Conservation (phyloP, 2,329 filamentous ascomycete species). For the Capronia coronata region DNA sequence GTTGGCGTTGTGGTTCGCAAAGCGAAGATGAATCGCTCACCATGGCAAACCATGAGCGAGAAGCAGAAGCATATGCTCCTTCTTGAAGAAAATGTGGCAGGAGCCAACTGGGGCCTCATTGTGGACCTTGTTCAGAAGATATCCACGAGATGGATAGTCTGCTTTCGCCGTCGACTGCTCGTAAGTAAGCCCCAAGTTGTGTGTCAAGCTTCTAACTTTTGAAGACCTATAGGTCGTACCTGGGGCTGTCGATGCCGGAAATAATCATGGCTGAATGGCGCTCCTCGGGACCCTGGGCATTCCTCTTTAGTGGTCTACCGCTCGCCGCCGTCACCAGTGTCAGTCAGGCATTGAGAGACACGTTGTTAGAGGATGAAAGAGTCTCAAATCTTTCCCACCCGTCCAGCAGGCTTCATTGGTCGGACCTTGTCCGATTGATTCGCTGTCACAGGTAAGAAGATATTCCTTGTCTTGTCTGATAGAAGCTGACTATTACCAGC, state of each 20-base stretch:
- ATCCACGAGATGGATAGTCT: constrained; percentile 12
- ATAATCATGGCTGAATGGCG: constrained; percentile 36
- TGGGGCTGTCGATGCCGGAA: constrained; percentile 32
- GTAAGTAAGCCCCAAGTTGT: constrained; percentile 32
- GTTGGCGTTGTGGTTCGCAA: constrained; percentile 44
- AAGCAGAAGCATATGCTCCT: constrained; percentile 37
- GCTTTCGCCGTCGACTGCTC: constrained; percentile 15
- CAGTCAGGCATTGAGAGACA: constrained; percentile 13
- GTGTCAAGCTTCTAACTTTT: not conserved
- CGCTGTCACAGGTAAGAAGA: constrained; percentile 12
- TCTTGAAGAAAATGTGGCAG: constrained; percentile 21
- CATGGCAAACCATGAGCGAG: constrained; percentile 26
- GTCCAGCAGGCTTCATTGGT: constrained; percentile 27
- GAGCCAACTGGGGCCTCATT: constrained; percentile 7
- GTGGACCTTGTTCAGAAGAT: constrained; percentile 9
- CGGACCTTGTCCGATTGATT: constrained; percentile 31
- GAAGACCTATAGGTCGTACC: constrained; percentile 20
- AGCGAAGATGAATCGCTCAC: constrained; percentile 32
- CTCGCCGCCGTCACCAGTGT: constrained; percentile 6
- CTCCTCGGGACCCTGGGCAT: constrained; percentile 32
- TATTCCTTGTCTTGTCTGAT: not conserved
- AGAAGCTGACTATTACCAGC: constrained; percentile 31
- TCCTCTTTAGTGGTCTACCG: constrained; percentile 40
- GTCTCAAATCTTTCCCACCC: constrained; percentile 11
- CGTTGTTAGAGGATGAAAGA: constrained; percentile 5